Base-by-base conservation (phyloP, 78 protist species). In the Guillardia theta region DNA sequence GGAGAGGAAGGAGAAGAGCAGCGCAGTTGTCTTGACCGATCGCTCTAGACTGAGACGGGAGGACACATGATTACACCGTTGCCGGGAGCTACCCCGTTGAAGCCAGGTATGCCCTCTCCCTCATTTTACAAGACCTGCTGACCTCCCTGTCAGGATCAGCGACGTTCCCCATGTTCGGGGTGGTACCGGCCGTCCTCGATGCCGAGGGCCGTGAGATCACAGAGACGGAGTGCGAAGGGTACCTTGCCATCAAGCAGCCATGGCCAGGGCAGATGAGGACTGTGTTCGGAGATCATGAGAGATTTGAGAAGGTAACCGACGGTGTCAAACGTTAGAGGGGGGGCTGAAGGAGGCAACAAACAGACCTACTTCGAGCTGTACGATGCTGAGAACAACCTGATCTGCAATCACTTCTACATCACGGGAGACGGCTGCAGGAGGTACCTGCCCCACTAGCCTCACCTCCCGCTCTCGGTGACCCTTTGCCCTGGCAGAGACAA, bases 221-320 rank as follows among this genome's bases (percentile, higher is more conserved):
- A 15, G 21, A 41, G 50, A 47, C 64, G 19, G 92, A 87, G 62
- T 87, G 92, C 92, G n/a, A 27, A 36, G 92, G 98, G 24, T 83
- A 54, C 47, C 78, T 97, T 21, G 96, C 54, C n/a, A 78, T 97
- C 94, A 64, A 64, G 94, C 48, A 27, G 88, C 95, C 98, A 41
- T 98, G 99, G 99, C 99, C 99, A 6, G 96, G 97, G 43, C 95
- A 97, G 41, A 93, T 97, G 48, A 94, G 98, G 39, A 96, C 99
- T 24, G 94, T 98, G 8, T 97, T 19, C 92, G 88, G 96, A 30
- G 95, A 97, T 88, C 98, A 97, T 93, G 41, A 24, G 39, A 95
- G 98, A 43, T 58, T 58, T 6, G 87, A 70, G 87, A 22, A 19
- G 58, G 58, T 15, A 50, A 50, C 58, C 15, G 58, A 50, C 58